Percentiles rank a stretch among this genome's conserved stretches.
phyloP scores from a whole-genome alignment of 2,329 filamentous ascomycete genomes.

The Verticillium dahliae region DNA sequence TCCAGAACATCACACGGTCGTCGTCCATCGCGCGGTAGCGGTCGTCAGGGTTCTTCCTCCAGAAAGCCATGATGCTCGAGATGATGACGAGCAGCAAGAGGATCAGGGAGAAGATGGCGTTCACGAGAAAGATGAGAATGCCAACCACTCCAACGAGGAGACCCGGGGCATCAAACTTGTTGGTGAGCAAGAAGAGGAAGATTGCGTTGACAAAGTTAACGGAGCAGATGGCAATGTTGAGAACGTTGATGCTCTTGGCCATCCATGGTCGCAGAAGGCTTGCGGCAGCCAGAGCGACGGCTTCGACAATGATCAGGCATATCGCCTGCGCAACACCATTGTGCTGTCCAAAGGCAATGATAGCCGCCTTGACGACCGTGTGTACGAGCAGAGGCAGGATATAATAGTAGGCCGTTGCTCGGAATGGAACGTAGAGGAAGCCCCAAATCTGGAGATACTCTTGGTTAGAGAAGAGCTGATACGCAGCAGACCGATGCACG shows the following conservation, averaged over 20 bases:
- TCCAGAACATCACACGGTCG: constrained; percentile 62
- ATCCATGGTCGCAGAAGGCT: constrained; percentile 88
- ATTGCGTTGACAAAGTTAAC: constrained; percentile 89
- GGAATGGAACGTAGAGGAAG: constrained; percentile 95
- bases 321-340: constrained; percentile 70
- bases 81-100: constrained; percentile 66
- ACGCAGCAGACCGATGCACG: constrained; percentile 94
- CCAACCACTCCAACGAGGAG: constrained; percentile 85
- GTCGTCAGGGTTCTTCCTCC: constrained; percentile 76
- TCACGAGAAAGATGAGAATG: constrained; percentile 81
- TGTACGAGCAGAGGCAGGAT: constrained; percentile 75
- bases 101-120: constrained; percentile 76
- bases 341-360: constrained; percentile 74
- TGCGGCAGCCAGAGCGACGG: constrained; percentile 66
- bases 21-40: constrained; percentile 69
- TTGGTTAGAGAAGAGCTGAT: constrained; percentile 96
- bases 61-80: constrained; percentile 62
- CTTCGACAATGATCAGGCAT: constrained; percentile 77
- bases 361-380: constrained; percentile 74
- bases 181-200: constrained; percentile 81
- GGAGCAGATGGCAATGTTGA: constrained; percentile 87
- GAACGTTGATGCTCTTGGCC: constrained; percentile 96
- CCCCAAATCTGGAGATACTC: constrained; percentile 94
- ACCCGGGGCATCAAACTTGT: constrained; percentile 54
- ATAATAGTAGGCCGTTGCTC: constrained; percentile 92